Evolutionary conservation across 208 protist species (phyloP).

Genomic region (Phytomonas francai): DNA sequence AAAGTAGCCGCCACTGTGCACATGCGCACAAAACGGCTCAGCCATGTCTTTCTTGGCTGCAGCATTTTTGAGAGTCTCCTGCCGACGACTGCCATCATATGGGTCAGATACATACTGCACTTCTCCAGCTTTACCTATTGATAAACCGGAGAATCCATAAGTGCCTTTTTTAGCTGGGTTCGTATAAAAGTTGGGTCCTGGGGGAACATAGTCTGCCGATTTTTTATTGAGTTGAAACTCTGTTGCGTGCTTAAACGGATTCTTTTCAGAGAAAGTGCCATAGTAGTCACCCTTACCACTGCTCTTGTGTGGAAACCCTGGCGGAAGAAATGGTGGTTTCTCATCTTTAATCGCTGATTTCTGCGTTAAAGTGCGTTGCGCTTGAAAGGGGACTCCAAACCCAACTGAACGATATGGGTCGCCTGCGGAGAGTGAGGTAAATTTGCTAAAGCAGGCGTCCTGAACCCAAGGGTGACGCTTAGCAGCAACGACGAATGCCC

Average conservation of each 20-base stretch:
- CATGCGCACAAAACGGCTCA: slow-evolving; percentile 55
- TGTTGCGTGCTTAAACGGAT: slow-evolving; percentile 65
- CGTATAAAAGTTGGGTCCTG: slow-evolving; percentile 61
- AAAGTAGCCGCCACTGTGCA: slow-evolving; percentile 60
- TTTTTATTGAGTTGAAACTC: slow-evolving; percentile 63
- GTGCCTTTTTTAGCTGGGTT: slow-evolving; percentile 87
- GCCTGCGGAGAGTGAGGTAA: slow-evolving; percentile 65
- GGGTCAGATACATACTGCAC: slow-evolving; percentile 80
- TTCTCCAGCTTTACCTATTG: slow-evolving; percentile 68
- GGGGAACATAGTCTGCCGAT: slow-evolving; percentile 1
- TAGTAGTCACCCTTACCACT: slow-evolving; percentile 84
- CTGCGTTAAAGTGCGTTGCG: not conserved
- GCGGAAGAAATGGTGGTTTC: slow-evolving; percentile 49
- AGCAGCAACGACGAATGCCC: slow-evolving; percentile 57
- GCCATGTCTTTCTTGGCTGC: not conserved
- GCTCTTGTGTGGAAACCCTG: slow-evolving; percentile 57
- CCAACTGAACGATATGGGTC: slow-evolving; percentile 48
- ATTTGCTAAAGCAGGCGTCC: slow-evolving; percentile 59
- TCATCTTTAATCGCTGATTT: slow-evolving; percentile 6
- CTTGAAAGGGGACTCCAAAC: slow-evolving; percentile 31
- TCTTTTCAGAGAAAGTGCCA: slow-evolving; percentile 79
- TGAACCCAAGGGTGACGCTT: slow-evolving; percentile 67
- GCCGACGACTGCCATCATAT: slow-evolving; percentile 31
- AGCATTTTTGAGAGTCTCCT: slow-evolving; percentile 21
- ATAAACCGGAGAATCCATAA: slow-evolving; percentile 79